Evolutionary conservation across 768 basidiomycete genomes (phyloP), one percentile per base, ranked within the genome.

Genomic region (Suillus subaureus): DNA sequence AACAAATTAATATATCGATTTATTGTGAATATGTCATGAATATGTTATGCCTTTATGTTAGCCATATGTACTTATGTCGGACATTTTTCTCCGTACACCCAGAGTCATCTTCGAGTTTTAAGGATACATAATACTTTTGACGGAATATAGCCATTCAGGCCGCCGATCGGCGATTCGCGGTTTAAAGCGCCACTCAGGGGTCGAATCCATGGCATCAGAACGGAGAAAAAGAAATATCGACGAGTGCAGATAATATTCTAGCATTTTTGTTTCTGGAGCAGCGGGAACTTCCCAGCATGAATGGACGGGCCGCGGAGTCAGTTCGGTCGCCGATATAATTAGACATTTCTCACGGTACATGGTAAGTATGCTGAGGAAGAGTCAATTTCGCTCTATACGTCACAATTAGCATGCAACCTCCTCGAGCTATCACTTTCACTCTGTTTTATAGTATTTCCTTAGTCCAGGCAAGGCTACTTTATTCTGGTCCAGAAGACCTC

Each of bases 401-500:
- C 21, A 54, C 61, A 42, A 37, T 61, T 21, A 60, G 57, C 61
- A 76, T 39, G 33, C 67, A 69, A 6, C 49, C 61, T 5, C 40
- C 72, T 35, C 62, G 61, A 15, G 52, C 49, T 39, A 40, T 55
- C 42, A 66, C 62, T 52, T 66, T 78, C 61, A 65, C 64, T 8
- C 16, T 77, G 40, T 71, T 73, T 62, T 68, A 62, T 69, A 66
- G 62, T 13, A 55, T 51, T 28, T 63, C 31, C 2, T 56, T 70
- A 6, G 56, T 62, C 64, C 71, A 51, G 49, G 80, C 79, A 0
- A 76, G 73, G 0, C 68, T 87, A n/a, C 74, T 89, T 35, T 88
- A 92, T 72, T 87, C 89, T 11, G 82, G 93, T 55, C 92, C 93
- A 35, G 90, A 94, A 70, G 93, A 95, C 71, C 81, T 87, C 18